Conservation (phyloP, 768 basidiomycete genomes). For the Suillus hirtellus region DNA sequence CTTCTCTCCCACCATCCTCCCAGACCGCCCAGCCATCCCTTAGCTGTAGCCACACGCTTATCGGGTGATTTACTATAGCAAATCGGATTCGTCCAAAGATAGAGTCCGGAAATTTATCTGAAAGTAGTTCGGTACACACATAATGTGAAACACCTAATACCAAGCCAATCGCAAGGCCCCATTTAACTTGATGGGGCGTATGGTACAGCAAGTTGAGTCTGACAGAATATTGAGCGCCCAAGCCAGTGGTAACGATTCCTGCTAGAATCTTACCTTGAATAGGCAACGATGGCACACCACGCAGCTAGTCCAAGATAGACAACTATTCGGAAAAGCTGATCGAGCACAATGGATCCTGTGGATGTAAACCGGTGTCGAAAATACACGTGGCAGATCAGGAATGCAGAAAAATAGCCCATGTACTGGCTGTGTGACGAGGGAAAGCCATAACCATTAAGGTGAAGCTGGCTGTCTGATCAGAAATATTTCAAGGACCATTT, state of each 20-base stretch:
- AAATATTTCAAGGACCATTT: conserved; percentile 8
- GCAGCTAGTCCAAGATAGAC: conserved; percentile 51
- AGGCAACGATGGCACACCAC: conserved; percentile 71
- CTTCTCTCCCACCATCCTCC: conserved; percentile 74
- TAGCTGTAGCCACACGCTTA: conserved; percentile 66
- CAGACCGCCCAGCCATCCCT: conserved; percentile 84
- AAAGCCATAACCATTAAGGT: conserved; percentile 72
- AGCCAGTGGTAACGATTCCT: neutral
- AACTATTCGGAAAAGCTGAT: conserved; percentile 46
- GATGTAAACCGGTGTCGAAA: conserved; percentile 65
- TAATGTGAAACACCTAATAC: conserved; percentile 57
- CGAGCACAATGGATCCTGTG: conserved; percentile 51
- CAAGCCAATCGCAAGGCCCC: conserved; percentile 71
- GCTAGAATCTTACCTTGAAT: conserved; percentile 61
- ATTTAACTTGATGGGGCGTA: conserved; percentile 66
- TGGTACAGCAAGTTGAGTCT: conserved; percentile 79
- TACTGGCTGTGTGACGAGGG: conserved; percentile 90
- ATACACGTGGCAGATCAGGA: conserved; percentile 71
- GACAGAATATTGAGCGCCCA: neutral
- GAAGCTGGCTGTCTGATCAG: conserved; percentile 19
- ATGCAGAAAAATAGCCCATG: conserved; percentile 85
- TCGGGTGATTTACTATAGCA: conserved; percentile 52
- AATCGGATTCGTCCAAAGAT: conserved; percentile 50
- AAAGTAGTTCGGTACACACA: conserved; percentile 56
- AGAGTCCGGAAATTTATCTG: conserved; percentile 52